Evolutionary conservation across 345 rosid species (phyloP).

Genomic region (Aurinia saxatilis): DNA sequence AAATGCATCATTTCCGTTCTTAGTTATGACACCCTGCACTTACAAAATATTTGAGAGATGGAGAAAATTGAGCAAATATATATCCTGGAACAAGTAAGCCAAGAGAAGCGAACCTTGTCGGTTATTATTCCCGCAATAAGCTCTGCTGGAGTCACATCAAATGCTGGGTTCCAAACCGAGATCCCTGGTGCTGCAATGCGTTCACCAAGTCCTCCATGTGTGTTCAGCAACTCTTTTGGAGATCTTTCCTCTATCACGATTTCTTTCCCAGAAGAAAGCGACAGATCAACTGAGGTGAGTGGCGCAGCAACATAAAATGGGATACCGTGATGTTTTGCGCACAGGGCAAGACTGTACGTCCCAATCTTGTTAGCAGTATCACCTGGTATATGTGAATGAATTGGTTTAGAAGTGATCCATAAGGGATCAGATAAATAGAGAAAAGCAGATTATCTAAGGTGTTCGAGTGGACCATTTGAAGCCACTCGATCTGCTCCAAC

Average conservation of each 20-base stretch:
- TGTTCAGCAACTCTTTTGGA: conserved; percentile 58
- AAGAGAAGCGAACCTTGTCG: conserved; percentile 51
- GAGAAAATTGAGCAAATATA: background rate
- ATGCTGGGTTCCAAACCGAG: conserved; percentile 92
- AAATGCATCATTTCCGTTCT: conserved; percentile 36
- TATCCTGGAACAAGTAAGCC: background rate
- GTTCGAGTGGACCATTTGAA: conserved; percentile 54
- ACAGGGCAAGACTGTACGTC: conserved; percentile 86
- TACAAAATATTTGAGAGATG: background rate
- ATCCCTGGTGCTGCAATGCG: conserved; percentile 95
- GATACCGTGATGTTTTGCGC: conserved; percentile 61
- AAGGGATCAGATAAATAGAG: background rate
- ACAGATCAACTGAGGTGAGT: conserved; percentile 72
- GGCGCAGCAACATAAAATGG: conserved; percentile 95
- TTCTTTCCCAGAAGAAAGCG: conserved; percentile 66
- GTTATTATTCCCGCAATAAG: conserved; percentile 74
- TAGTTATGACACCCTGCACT: conserved; percentile 67
- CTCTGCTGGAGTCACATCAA: conserved; percentile 84
- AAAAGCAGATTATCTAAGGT: conserved; percentile 6
- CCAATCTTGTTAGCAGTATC: conserved; percentile 98
- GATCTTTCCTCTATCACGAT: conserved; percentile 84
- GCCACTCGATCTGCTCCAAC: conserved; percentile 98
- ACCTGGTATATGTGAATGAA: conserved; percentile 36
- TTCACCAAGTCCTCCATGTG: conserved; percentile 91
- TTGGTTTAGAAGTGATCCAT: background rate